These are phyloP conservation scores for Durio zibethinus DNA, from an alignment of 345 rosid species.

Conservation along the genomic window DNA sequence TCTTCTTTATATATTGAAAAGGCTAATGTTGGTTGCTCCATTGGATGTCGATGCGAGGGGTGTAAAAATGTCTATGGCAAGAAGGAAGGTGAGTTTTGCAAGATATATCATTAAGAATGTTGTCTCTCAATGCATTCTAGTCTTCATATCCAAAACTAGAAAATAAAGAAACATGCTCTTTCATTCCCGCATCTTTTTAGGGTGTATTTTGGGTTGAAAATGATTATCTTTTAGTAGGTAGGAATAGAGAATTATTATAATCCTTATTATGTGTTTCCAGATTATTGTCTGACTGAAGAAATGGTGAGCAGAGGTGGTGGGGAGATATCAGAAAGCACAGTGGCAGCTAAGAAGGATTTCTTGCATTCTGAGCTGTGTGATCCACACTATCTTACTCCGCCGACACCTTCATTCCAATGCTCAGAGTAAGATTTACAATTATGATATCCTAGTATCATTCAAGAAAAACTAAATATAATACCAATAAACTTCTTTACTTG, in stretches of 20 bases:
- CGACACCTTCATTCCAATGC: constrained; percentile 45
- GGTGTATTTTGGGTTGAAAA: constrained; percentile 6
- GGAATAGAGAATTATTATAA: neutral
- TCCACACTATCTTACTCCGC: constrained; percentile 32
- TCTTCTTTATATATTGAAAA: constrained; percentile 16
- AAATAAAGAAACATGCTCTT: neutral
- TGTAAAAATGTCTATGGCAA: constrained; percentile 56
- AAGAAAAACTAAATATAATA: neutral
- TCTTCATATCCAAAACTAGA: neutral
- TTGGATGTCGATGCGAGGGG: constrained; percentile 61
- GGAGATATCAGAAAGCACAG: constrained; percentile 21
- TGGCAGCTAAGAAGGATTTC: constrained; percentile 24
- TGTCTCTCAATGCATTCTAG: neutral
- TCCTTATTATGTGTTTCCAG: constrained; percentile 28
- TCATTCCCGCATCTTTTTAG: neutral
- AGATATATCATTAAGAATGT: neutral
- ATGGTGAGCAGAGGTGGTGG: constrained; percentile 27
- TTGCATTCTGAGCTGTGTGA: constrained; percentile 26
- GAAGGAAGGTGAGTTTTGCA: constrained; percentile 45
- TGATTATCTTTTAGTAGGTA: neutral
- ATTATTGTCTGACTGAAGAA: constrained; percentile 32
- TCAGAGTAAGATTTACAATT: constrained; percentile 35
- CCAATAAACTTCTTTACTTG: neutral
- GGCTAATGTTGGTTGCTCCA: constrained; percentile 63
- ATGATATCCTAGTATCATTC: neutral